phyloP scores from a whole-genome alignment of 2,329 filamentous ascomycete species.

The Calonectria crousiana region DNA sequence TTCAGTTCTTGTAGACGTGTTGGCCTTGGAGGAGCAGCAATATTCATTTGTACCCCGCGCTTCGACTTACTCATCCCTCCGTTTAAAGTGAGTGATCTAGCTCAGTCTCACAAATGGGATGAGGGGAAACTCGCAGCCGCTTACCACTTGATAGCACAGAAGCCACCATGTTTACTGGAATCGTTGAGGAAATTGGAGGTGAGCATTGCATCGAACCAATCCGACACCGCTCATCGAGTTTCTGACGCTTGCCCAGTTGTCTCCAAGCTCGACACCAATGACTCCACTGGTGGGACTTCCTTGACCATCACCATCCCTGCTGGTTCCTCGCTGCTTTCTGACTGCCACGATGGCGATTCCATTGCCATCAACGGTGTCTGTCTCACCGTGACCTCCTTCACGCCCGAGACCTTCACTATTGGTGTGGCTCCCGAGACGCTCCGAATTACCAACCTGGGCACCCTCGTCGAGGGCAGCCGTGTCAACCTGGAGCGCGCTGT shows the following conservation, averaged over 20 bases:
- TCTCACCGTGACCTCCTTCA: constrained; percentile 81
- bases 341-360: constrained; percentile 90
- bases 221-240: neutral
- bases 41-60: neutral
- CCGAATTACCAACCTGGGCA: constrained; percentile 93
- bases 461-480: constrained; percentile 70
- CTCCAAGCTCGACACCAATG: constrained; percentile 82
- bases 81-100: neutral
- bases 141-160: neutral
- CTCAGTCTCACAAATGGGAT: neutral
- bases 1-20: neutral
- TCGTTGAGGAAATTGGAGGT: constrained; percentile 95
- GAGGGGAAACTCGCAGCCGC: neutral
- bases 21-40: neutral
- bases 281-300: constrained; percentile 88
- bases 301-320: constrained; percentile 83
- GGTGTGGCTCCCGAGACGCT: constrained; percentile 96
- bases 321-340: constrained; percentile 79
- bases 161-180: constrained; percentile 88
- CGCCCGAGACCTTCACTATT: constrained; percentile 78
- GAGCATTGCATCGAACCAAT: constrained; percentile 50
- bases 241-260: constrained; percentile 72
- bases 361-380: constrained; percentile 97
- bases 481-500: constrained; percentile 98
- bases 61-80: neutral